Evolutionary conservation across 257 asterid genomes (phyloP).

Genomic region (Cynanchum wilfordii): DNA sequence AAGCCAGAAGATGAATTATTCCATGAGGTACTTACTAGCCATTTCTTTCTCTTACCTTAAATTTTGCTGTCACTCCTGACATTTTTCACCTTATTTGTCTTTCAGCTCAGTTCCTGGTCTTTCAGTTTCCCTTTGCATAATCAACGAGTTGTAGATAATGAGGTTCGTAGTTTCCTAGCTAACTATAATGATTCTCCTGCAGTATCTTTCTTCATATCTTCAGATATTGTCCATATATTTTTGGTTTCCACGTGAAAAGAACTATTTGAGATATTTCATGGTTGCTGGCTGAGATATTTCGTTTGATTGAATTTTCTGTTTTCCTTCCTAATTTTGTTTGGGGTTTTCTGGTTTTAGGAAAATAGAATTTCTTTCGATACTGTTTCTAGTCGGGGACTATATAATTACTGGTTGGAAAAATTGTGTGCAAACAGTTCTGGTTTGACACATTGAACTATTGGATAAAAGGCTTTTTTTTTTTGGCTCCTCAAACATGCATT

Average conservation of each 20-base stretch:
- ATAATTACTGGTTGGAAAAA: not conserved
- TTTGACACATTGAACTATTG: not conserved
- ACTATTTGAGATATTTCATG: not conserved
- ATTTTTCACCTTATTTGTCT: slow-evolving; percentile 22
- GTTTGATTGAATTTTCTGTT: not conserved
- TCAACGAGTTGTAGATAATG: slow-evolving; percentile 53
- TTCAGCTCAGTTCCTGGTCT: slow-evolving; percentile 94
- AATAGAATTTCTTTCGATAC: not conserved
- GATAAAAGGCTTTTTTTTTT: not conserved
- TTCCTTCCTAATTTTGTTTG: slow-evolving; percentile 2
- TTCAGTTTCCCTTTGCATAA: slow-evolving; percentile 59
- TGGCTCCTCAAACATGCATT: not conserved
- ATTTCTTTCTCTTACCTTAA: not conserved
- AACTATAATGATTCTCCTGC: slow-evolving; percentile 17
- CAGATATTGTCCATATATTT: not conserved
- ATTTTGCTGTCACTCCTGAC: slow-evolving; percentile 13
- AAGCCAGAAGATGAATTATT: slow-evolving; percentile 82
- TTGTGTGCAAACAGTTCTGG: not conserved
- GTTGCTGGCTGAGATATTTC: not conserved
- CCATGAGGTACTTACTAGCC: slow-evolving; percentile 47
- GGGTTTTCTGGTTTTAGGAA: not conserved
- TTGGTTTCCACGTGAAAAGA: not conserved
- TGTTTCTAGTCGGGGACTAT: not conserved
- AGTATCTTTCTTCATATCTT: not conserved
- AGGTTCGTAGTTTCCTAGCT: slow-evolving; percentile 35